Evolutionary conservation across 306 rosid species (phyloP).

Genomic region (Morella rubra): DNA sequence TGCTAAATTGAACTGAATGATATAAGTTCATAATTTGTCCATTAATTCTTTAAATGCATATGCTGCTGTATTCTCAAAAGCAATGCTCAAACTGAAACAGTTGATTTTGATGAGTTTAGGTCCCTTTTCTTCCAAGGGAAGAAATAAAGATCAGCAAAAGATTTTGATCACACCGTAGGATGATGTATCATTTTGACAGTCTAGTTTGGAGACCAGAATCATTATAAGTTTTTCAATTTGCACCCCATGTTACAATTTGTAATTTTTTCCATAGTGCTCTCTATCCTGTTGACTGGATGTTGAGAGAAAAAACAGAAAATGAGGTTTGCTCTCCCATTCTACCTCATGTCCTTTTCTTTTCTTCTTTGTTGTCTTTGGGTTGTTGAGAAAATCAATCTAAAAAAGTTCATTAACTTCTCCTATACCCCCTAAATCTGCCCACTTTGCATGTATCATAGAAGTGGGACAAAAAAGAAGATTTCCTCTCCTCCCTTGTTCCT

Average conservation of each 20-base stretch:
- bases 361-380: no score
- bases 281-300: no score
- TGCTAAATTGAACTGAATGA: constrained; percentile 4
- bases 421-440: background rate
- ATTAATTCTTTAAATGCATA: background rate
- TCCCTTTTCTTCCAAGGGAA: constrained; percentile 10
- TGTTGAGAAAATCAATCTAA: background rate
- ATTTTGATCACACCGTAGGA: background rate
- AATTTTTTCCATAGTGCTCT: no score
- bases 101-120: constrained; percentile 3
- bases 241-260: no score
- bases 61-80: constrained; percentile 1
- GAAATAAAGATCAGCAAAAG: constrained; percentile 6
- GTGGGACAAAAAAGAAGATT: background rate
- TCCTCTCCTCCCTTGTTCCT: background rate
- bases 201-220: constrained; percentile 10
- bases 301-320: no score
- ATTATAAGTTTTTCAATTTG: background rate
- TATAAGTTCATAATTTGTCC: constrained; percentile 6
- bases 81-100: background rate
- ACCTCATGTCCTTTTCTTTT: no score
- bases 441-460: background rate
- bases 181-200: background rate
- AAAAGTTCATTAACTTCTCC: background rate
- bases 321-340: no score